A percentile compares a stretch with the other conserved stretches of the same genome.
Conservation (phyloP, 2,329 filamentous ascomycete genomes). For the Apiospora kogelbergensis region DNA sequence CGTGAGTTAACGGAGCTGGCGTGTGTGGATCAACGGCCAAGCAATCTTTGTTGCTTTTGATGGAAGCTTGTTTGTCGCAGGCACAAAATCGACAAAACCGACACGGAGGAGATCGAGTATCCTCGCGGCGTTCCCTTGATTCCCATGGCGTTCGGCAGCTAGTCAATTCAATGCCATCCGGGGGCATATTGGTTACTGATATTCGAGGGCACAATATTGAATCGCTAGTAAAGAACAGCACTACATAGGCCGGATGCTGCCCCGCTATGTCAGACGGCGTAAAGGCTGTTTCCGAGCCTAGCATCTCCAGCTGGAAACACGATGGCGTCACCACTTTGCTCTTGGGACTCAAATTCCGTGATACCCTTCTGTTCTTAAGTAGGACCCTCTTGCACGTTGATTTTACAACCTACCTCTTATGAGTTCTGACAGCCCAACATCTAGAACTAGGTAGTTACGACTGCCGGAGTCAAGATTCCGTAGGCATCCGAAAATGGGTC, state of each 20-base stretch:
- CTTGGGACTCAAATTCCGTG: not conserved
- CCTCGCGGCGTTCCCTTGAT: not conserved
- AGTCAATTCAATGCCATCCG: not conserved
- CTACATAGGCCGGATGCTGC: not conserved
- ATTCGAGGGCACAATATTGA: not conserved
- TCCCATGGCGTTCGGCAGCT: not conserved
- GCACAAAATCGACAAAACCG: not conserved
- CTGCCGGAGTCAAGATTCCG: not conserved
- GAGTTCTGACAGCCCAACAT: not conserved
- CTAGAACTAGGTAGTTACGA: not conserved
- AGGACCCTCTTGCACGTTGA: too few relatives aligned
- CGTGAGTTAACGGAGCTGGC: not conserved
- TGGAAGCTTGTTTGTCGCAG: not conserved
- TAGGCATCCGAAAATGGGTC: slow-evolving; percentile 28
- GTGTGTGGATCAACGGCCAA: not conserved
- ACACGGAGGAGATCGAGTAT: not conserved
- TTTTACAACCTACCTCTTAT: not conserved
- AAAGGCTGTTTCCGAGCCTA: not conserved
- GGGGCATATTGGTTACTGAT: not conserved
- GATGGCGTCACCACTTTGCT: slow-evolving; percentile 3
- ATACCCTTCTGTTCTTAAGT: not conserved
- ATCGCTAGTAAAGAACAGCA: not conserved
- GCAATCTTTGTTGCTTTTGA: not conserved
- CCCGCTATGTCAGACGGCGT: not conserved
- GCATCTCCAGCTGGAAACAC: not conserved